Evolutionary conservation across 768 basidiomycete species (phyloP), one percentile per base, ranked within the genome.

Genomic region (Naganishia kalamii): DNA sequence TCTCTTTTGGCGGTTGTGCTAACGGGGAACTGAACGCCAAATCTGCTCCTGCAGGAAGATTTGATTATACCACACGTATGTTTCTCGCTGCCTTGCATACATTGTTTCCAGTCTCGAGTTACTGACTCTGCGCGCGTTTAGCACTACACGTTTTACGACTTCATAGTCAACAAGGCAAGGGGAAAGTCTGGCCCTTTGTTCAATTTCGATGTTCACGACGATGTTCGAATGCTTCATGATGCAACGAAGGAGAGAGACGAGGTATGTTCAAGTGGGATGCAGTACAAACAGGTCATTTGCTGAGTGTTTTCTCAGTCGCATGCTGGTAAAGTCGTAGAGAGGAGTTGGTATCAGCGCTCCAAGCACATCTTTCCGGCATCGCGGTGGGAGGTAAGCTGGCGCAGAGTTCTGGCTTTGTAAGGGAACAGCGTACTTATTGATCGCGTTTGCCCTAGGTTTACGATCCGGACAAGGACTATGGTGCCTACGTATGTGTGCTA

Each of bases 161-260:
- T 99, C 70, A 96, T 99, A 70, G 82, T 98, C 71, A 98, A 98
- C 83, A 97, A 96, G 80, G 92, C 93, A 8, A 86, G 96, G 25
- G 96, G 96, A 29, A 99, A 99, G 79, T 96, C 92, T 0, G 96
- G 96, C 0, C 96, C 96, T 5, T 80, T 99, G 62, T 99, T 99
- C 81, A 96, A 89, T 78, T 99, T 99, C 74, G 96, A 99, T 78
- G 96, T 98, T 6, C 96, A 99, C 77, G 96, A 99, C 75, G 96
- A 99, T 75, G 90, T 99, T 4, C 88, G 96, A 19, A 78, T 99
- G 69, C 82, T 97, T 23, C 87, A 90, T 25, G 96, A 99, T 74
- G 96, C 94, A 2, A 91, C 92, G 0, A 85, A 87, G 70, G 96
- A 99, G 79, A 98, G 98, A 79, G 92, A 99, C 71, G 96, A 99